Percentiles rank a stretch among this genome's conserved stretches.
Evolutionary conservation across 208 protist species (phyloP).

Genomic region (Wallacemonas rigidus): DNA sequence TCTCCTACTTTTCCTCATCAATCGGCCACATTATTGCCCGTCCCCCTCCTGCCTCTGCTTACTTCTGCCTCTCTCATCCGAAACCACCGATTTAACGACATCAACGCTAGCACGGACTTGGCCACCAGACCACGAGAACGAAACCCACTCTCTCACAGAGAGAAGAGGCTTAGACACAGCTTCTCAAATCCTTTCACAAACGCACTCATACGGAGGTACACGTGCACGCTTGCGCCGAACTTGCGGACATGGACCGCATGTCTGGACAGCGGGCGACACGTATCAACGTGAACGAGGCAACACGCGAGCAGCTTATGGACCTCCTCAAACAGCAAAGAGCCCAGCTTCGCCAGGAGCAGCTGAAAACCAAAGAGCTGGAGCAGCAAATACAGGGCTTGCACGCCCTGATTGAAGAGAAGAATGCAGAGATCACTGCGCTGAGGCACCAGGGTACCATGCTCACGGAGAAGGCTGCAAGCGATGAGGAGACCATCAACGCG

Average conservation of each 20-base stretch:
- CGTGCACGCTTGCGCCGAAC: too few relatives aligned
- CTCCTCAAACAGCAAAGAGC: constrained; percentile 51
- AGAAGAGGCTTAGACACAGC: too few relatives aligned
- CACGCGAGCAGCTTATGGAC: constrained; percentile 64
- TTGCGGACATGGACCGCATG: background rate
- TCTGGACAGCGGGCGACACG: background rate
- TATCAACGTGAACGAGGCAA: constrained; percentile 27
- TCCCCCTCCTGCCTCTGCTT: too few relatives aligned
- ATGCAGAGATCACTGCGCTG: constrained; percentile 54
- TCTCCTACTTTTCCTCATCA: too few relatives aligned
- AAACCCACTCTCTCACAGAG: too few relatives aligned
- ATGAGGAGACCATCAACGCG: constrained; percentile 77
- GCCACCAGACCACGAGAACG: too few relatives aligned
- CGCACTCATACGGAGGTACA: too few relatives aligned
- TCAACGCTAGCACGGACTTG: too few relatives aligned
- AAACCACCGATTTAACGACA: too few relatives aligned
- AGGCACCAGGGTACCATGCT: constrained; percentile 53
- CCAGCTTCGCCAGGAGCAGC: constrained; percentile 34
- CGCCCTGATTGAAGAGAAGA: constrained; percentile 51
- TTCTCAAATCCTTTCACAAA: too few relatives aligned
- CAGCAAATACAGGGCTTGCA: constrained; percentile 48
- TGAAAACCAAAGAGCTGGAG: constrained; percentile 39
- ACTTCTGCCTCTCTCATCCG: too few relatives aligned
- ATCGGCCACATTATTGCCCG: too few relatives aligned
- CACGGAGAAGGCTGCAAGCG: constrained; percentile 62